Evolutionary conservation across 306 rosid genomes (phyloP), one percentile per base, ranked within the genome.

Genomic region (Dryas octopetala): DNA sequence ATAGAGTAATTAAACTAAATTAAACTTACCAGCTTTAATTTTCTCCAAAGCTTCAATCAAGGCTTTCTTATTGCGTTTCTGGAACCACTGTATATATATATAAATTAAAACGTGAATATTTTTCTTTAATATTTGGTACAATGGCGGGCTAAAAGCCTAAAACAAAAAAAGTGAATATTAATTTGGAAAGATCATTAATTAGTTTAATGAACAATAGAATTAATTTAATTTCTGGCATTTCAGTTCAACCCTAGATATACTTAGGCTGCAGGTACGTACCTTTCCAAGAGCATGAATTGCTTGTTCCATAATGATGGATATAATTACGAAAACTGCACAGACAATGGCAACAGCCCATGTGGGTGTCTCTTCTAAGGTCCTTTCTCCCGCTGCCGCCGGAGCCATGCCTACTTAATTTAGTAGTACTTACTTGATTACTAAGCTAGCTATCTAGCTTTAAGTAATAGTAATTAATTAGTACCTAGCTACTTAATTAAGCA

Each of bases 331-430:
- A 5, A 83, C 87, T 32, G 87, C 63, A 14, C 97, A 89, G n/a
- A 89, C 90, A 12, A 49, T 72, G 52, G 97, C 93, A 11, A 91
- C 89, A 0, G 97, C 90, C 97, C 97, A 91, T 44, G 93, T 84
- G 16, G 97, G 91, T 16, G 93, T 89, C 54, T 85, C 88, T 62
- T 59, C 52, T 67, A 91, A 74, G n/a, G 66, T 53, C 78, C 91
- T 87, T 44, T 86, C 90, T 77, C 81, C 87, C 1, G 79, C 2
- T 32, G 38, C 63, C 19, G 79, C 79, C 6, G 76, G 57, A 19
- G 77, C 66, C 85, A 78, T 82, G 3, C 58, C 74, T 32, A 8
- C 44, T 16, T 28, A 28, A 32, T 11, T 13, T 5, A 61, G 45
- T 17, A 15, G 49, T 11, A n/a, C n/a, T 11, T 15, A 17, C 38